A percentile compares a stretch with the other conserved stretches of the same genome.
phyloP scores from a whole-genome alignment of 1,284 basidiomycete genomes.

The Inonotus hispidus region DNA sequence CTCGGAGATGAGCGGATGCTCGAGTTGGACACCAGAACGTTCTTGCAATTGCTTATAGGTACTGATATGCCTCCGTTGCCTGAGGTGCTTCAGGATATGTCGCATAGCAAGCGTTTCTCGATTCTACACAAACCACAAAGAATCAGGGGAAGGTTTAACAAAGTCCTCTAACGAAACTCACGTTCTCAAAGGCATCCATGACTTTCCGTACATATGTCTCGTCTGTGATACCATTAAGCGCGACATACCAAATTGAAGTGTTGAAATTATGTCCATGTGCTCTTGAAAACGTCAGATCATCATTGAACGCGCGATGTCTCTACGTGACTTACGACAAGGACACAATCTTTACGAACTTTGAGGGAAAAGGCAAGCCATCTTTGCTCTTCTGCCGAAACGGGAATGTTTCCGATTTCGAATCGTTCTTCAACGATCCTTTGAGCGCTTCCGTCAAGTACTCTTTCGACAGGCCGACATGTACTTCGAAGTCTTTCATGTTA shows the following conservation, averaged over 20 bases:
- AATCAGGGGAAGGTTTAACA: constrained; percentile 10
- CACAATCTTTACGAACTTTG: constrained; percentile 64
- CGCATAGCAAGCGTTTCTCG: constrained; percentile 60
- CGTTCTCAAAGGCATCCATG: constrained; percentile 51
- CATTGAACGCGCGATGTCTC: not conserved
- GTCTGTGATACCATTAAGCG: constrained; percentile 53
- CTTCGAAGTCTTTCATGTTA: constrained; percentile 76
- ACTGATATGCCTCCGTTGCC: constrained; percentile 66
- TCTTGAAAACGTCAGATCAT: constrained; percentile 29
- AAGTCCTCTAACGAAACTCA: constrained; percentile 30
- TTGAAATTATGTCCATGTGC: constrained; percentile 68
- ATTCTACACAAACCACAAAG: constrained; percentile 38
- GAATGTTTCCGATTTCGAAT: constrained; percentile 58
- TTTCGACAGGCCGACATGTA: constrained; percentile 58
- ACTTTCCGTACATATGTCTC: constrained; percentile 49
- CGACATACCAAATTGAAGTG: constrained; percentile 71
- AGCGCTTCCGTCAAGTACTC: constrained; percentile 63
- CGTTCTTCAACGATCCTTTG: constrained; percentile 58
- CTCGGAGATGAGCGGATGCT: constrained; percentile 66
- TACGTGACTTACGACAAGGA: constrained; percentile 55
- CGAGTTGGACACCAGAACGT: constrained; percentile 52
- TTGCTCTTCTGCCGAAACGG: constrained; percentile 48
- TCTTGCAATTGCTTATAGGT: constrained; percentile 59
- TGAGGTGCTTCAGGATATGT: constrained; percentile 74
- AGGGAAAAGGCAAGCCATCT: constrained; percentile 53